Conservation (phyloP, 2,329 filamentous ascomycete species). For the Sordariomycetes sp. region DNA sequence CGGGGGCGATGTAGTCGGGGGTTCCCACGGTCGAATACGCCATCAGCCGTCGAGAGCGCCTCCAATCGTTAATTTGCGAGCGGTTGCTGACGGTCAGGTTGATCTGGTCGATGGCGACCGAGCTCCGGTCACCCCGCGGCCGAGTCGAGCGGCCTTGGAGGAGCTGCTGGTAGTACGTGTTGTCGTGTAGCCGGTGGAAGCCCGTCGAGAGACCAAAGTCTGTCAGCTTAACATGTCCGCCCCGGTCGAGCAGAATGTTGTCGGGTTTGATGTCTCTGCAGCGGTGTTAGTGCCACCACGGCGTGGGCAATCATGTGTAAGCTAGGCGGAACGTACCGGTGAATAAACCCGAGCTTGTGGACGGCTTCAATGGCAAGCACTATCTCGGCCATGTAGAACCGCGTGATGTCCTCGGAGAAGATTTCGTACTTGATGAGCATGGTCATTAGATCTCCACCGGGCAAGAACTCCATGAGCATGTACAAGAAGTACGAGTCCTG, state of each 20-base stretch:
- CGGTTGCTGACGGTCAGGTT: slow-evolving; percentile 97
- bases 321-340: slow-evolving; percentile 56
- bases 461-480: slow-evolving; percentile 99
- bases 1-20: slow-evolving; percentile 95
- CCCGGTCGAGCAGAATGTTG: slow-evolving; percentile 91
- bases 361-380: slow-evolving; percentile 97
- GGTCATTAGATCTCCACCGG: slow-evolving; percentile 96
- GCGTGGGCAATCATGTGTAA: not conserved
- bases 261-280: slow-evolving; percentile 94
- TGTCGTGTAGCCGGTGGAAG: slow-evolving; percentile 95
- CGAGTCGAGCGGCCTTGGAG: slow-evolving; percentile 68
- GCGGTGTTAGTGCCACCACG: not conserved
- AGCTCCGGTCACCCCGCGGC: slow-evolving; percentile 68
- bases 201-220: slow-evolving; percentile 97
- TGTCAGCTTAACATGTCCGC: slow-evolving; percentile 94
- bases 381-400: slow-evolving; percentile 98
- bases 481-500: slow-evolving; percentile 94
- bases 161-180: slow-evolving; percentile 95
- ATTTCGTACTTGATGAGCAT: slow-evolving; percentile 99
- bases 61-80: slow-evolving; percentile 97
- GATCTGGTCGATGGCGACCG: slow-evolving; percentile 94
- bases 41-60: slow-evolving; percentile 88
- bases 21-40: slow-evolving; percentile 98
- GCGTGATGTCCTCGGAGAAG: slow-evolving; percentile 95
- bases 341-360: slow-evolving; percentile 95